Conservation (phyloP, 2,329 filamentous ascomycete species). For the Dothistroma pini region DNA sequence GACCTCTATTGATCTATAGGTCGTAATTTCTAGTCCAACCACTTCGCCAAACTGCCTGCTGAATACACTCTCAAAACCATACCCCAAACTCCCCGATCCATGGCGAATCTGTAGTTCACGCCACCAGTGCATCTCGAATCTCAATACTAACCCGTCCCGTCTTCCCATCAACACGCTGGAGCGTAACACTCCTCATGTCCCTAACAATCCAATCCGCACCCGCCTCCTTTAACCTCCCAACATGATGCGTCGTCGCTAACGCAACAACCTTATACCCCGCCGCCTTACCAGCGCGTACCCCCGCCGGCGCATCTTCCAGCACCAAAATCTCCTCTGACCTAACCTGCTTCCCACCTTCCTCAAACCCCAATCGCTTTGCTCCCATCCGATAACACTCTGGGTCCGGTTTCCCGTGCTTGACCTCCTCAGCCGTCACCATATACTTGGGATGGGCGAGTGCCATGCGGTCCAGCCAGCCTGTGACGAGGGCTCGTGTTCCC, state of each 20-base stretch:
- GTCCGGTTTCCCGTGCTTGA: slow-evolving; percentile 49
- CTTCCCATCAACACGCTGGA: slow-evolving; percentile 54
- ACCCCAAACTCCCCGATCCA: too few relatives aligned
- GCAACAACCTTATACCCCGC: slow-evolving; percentile 82
- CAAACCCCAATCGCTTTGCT: slow-evolving; percentile 39
- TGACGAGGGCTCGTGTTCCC: slow-evolving; percentile 47
- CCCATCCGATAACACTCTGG: slow-evolving; percentile 49
- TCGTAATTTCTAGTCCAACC: too few relatives aligned
- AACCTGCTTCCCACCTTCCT: slow-evolving; percentile 33
- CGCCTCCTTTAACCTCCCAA: slow-evolving; percentile 66
- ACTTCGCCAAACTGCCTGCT: too few relatives aligned
- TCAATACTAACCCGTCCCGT: slow-evolving; percentile 63
- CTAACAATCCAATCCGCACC: slow-evolving; percentile 84
- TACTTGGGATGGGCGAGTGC: slow-evolving; percentile 45
- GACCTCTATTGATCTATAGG: background rate
- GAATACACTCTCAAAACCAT: too few relatives aligned
- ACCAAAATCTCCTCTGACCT: slow-evolving; percentile 57
- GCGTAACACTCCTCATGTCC: slow-evolving; percentile 70
- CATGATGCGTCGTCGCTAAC: slow-evolving; percentile 77
- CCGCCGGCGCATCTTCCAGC: slow-evolving; percentile 84
- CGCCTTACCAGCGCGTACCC: slow-evolving; percentile 76
- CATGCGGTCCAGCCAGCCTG: slow-evolving; percentile 50
- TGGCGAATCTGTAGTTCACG: background rate
- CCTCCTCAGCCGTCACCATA: slow-evolving; percentile 50
- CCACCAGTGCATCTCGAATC: slow-evolving; percentile 57